A percentile compares a stretch with the other conserved stretches of the same genome.
phyloP scores from a whole-genome alignment of 2,329 filamentous ascomycete species.

The Corynespora cassiicola region DNA sequence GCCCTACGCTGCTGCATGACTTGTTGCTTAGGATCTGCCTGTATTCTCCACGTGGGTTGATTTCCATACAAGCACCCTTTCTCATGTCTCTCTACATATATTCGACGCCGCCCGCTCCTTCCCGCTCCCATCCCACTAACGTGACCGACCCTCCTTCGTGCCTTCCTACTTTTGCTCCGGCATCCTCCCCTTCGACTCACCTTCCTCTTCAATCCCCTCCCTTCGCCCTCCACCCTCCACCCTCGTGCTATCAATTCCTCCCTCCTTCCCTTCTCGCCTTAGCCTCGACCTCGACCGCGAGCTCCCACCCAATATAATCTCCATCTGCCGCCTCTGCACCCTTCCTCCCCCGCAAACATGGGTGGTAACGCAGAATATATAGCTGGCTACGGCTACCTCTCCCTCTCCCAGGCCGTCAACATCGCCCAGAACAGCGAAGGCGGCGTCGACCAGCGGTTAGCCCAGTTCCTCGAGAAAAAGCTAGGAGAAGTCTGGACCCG shows the following conservation, averaged over 20 bases:
- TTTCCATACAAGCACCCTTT: too few relatives aligned
- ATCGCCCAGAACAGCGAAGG: conserved; percentile 76
- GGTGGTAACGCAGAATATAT: conserved; percentile 49
- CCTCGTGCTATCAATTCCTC: conserved; percentile 5
- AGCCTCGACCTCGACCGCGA: conserved; percentile 25
- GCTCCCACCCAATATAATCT: conserved; percentile 29
- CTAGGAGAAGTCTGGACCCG: conserved; percentile 69
- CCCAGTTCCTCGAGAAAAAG: conserved; percentile 68
- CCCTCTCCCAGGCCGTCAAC: conserved; percentile 73
- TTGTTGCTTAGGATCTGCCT: conserved; percentile 40
- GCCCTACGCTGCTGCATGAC: conserved; percentile 43
- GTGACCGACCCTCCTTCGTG: conserved; percentile 13
- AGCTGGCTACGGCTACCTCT: conserved; percentile 50
- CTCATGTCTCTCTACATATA: conserved; percentile 38
- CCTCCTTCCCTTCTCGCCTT: conserved; percentile 34
- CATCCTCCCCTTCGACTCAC: conserved; percentile 3
- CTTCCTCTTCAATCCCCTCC: conserved; percentile 6
- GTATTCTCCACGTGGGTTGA: conserved; percentile 44
- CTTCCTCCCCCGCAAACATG: too few relatives aligned
- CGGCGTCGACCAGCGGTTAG: conserved; percentile 68
- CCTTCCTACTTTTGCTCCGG: conserved; percentile 5
- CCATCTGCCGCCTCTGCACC: conserved; percentile 16
- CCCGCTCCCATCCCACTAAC: conserved; percentile 26
- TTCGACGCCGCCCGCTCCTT: conserved; percentile 20
- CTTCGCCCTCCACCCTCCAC: conserved; percentile 4